Conservation (phyloP, 768 basidiomycete genomes). For the Brasilioporus rufonigricans region DNA sequence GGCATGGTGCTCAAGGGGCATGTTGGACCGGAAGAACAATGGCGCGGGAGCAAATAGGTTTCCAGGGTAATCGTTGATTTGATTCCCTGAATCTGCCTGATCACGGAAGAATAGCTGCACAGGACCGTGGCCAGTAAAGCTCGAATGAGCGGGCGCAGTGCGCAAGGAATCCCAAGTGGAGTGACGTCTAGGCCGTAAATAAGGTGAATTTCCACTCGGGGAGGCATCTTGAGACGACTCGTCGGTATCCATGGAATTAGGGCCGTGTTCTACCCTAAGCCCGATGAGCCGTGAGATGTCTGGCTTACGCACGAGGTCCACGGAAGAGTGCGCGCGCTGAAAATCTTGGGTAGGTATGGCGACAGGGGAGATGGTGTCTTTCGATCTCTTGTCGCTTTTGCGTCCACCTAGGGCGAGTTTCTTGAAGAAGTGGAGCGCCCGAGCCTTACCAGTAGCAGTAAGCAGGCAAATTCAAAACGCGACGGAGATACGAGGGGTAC, state of each 20-base stretch:
- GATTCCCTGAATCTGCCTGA: background rate
- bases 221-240: slow-evolving; percentile 31
- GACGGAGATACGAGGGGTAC: background rate
- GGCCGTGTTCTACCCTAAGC: slow-evolving; percentile 21
- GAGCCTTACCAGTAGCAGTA: slow-evolving; percentile 18
- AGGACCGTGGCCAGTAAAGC: slow-evolving; percentile 12
- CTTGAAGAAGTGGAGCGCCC: slow-evolving; percentile 40
- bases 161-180: slow-evolving; percentile 23
- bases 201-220: slow-evolving; percentile 22
- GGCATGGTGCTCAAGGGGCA: slow-evolving; percentile 11
- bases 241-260: slow-evolving; percentile 30
- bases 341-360: slow-evolving; percentile 21
- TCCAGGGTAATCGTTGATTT: background rate
- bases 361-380: slow-evolving; percentile 26
- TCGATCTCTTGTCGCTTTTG: slow-evolving; percentile 26
- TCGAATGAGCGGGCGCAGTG: slow-evolving; percentile 3
- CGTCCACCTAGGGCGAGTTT: slow-evolving; percentile 36
- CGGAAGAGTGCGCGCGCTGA: slow-evolving; percentile 33
- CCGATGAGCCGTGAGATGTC: slow-evolving; percentile 24
- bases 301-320: slow-evolving; percentile 32
- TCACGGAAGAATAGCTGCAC: slow-evolving; percentile 14
- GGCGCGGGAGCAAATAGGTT: slow-evolving; percentile 16
- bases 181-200: slow-evolving; percentile 18
- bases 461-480: slow-evolving; percentile 14
- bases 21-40: slow-evolving; percentile 11